Base-by-base conservation (phyloP, 805 yeast genomes). In the Sugiyamaella lignohabitans region DNA sequence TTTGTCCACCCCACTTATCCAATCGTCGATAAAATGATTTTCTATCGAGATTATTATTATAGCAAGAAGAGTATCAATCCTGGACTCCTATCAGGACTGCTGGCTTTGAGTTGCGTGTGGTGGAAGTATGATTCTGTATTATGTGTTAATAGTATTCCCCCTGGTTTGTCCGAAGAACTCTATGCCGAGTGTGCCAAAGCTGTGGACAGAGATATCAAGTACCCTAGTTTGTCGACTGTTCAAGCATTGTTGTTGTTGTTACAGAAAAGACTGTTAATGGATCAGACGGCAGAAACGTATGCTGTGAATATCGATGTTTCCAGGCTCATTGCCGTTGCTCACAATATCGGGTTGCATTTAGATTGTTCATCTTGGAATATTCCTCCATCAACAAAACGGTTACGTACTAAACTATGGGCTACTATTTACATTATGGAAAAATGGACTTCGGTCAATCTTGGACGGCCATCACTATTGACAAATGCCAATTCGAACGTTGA, bases 321-420 rank as follows among this genome's bases (percentile, higher is more conserved):
- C n/a, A 52, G 51, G 43, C 49, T 60, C 10, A 63, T 62, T 0
- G 46, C 67, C 2, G 37, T 61, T 18, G 57, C 61, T 4, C 60
- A 56, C 38, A 58, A 61, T 23, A 46, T 64, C 10, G 69, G 68
- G 0, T 53, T 65, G 23, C 68, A 64, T 49, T 34, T 64, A 5
- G 68, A 67, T 46, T 64, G 67, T 48, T 32, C 59, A 4, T 30
- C 48, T 21, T 67, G 72, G 71, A 52, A 54, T 14, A 62, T 67
- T 27, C 57, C 65, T 3, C 54, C 51, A 10, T 55, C 58, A 34
- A 63, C 58, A 29, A 66, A 63, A 42, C 44, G 54, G 22, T 51
- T 66, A 2, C 51, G 72, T 14, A 50, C 54, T 5, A 48, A 66
- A 16, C 51, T 66, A 16, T 64, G 69, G 67, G 63, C 67, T 35